Evolutionary conservation across 805 yeast genomes (phyloP).

Genomic region (Candida boidinii): DNA sequence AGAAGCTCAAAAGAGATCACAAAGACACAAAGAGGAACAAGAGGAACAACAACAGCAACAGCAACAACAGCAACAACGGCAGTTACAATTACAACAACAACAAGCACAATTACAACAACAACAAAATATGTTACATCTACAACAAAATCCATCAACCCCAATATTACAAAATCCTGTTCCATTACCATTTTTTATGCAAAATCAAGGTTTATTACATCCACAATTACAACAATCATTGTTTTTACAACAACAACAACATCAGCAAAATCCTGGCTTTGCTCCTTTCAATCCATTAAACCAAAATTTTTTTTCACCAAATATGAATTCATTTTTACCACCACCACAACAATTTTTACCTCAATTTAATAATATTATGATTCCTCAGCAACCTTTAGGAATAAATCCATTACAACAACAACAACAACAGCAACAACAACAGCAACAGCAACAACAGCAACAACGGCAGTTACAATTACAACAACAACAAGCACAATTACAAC

Average conservation of each 20-base stretch:
- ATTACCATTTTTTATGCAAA: conserved; percentile 4
- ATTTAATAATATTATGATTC: no score
- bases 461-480: conserved; percentile 2
- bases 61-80: conserved; percentile 4
- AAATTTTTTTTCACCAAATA: conserved; percentile 9
- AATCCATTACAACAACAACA: conserved; percentile 1
- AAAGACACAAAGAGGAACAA: conserved; percentile 2
- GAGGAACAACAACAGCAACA: conserved; percentile 5
- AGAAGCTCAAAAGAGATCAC: conserved; percentile 1
- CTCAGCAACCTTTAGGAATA: no score
- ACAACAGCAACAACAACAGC: conserved; percentile 5
- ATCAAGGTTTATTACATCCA: conserved; percentile 5
- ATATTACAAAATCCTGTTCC: conserved; percentile 2
- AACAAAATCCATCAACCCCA: not conserved
- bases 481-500: not conserved
- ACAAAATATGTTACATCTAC: conserved; percentile 1
- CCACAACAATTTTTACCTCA: no score
- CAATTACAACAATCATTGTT: conserved; percentile 8
- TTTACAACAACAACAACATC: conserved; percentile 4
- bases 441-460: conserved; percentile 5
- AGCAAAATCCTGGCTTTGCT: conserved; percentile 12
- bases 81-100: conserved; percentile 3
- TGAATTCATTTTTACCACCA: not conserved
- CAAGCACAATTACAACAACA: not conserved
- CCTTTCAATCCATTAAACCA: conserved; percentile 17